Evolutionary conservation across 768 basidiomycete genomes (phyloP), one percentile per base, ranked within the genome.

Genomic region (Melanogaster broomeanus): DNA sequence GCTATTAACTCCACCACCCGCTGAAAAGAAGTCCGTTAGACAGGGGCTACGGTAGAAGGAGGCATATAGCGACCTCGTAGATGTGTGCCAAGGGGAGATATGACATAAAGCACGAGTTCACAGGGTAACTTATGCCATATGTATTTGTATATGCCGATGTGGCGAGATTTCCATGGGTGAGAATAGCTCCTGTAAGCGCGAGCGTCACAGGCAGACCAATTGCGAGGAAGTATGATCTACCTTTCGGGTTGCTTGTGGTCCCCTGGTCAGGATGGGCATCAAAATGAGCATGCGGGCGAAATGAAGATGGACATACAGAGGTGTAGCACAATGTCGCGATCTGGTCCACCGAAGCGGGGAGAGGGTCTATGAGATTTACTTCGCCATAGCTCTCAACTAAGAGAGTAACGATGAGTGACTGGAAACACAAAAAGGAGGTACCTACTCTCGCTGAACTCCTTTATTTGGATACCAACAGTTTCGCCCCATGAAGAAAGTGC

Each of bases 301-400:
- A 37, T 15, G 19, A 44, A 11, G 31, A 49, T 11, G 35, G 21
- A 72, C 88, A 62, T 60, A 93, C 94, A 35, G 93, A 96, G 35
- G 96, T 99, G 66, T 99, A 99, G 63, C 93, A 95, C 49, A 99
- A 87, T 7, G 88, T 89, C n/a, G 86, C 86, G 41, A 96, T 61
- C 37, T 83, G 75, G 46, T 90, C 80, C 7, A 84, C 76, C 38
- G 76, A 74, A 10, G 84, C 80, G 22, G 76, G 76, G 30, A 87
- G 76, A 31, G 83, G 81, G 21, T 84, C 82, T 18, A 74, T 68
- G 19, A 80, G 75, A 66, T 88, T 78, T 10, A 77, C 80, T 58
- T 80, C 80, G 22, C 93, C 93, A 37, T 85, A 76, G 21, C 76
- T 79, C 64, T 94, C 90, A 38, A 96, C 90, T 95, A 45, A 7